These are phyloP conservation scores for Rhododendron kiyosumense DNA, from an alignment of 148 eudicot genomes.

Conservation along the genomic window DNA sequence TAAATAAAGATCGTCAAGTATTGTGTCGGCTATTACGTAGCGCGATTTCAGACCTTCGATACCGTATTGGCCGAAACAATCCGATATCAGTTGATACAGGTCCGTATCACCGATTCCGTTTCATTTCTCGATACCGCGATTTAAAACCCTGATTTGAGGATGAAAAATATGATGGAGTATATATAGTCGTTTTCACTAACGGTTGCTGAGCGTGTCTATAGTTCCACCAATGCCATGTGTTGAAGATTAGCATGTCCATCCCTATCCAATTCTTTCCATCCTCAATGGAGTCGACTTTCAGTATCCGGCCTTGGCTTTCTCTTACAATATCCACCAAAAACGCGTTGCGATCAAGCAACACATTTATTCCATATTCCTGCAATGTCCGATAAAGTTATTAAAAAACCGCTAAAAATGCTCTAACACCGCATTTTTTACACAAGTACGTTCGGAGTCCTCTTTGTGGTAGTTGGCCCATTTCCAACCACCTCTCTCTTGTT, in stretches of 20 bases:
- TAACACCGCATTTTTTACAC: background rate
- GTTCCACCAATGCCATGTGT: constrained; percentile 76
- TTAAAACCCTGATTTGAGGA: background rate
- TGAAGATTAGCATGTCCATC: constrained; percentile 52
- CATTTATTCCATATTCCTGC: constrained; percentile 10
- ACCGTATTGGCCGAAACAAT: too few species aligned
- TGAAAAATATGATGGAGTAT: background rate
- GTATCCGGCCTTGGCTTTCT: constrained; percentile 28
- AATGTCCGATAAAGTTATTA: background rate
- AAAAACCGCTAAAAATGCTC: background rate
- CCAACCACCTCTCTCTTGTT: background rate
- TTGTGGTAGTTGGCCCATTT: background rate
- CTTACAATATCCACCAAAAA: constrained; percentile 50
- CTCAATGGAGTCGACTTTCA: constrained; percentile 46
- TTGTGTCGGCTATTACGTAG: too few species aligned
- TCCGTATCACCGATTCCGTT: background rate
- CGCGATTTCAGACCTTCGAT: background rate
- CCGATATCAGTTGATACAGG: background rate
- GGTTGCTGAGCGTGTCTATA: constrained; percentile 1
- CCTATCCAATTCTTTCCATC: constrained; percentile 52
- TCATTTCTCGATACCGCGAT: background rate
- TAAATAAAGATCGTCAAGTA: too few species aligned
- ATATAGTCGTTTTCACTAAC: background rate
- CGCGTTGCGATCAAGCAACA: constrained; percentile 27
- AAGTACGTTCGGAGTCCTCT: background rate